phyloP scores from a whole-genome alignment of 192 early-diverging fungal species.

The Entomortierella chlamydospora region DNA sequence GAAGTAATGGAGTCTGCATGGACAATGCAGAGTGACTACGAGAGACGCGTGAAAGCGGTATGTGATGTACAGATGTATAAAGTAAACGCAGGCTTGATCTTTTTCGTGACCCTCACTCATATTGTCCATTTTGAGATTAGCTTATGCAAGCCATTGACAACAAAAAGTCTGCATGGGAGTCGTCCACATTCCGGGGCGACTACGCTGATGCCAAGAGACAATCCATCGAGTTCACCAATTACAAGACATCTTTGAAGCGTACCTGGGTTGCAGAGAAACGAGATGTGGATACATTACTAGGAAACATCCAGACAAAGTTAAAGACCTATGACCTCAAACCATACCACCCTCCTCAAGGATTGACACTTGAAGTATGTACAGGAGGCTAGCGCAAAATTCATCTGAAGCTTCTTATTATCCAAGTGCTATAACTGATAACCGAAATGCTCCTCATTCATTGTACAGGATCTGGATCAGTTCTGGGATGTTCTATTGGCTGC shows the following conservation, averaged over 20 bases:
- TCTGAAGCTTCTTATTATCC: no score
- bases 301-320: conserved; percentile 97
- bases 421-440: background rate
- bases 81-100: background rate
- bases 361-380: conserved; percentile 63
- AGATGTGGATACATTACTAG: conserved; percentile 90
- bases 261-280: conserved; percentile 91
- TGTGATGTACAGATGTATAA: background rate
- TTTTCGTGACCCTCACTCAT: background rate
- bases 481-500: conserved; percentile 81
- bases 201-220: conserved; percentile 83
- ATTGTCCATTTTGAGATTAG: conserved; percentile 7
- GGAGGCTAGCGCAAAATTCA: background rate
- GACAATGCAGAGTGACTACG: conserved; percentile 96
- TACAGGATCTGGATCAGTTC: conserved; percentile 78
- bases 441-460: background rate
- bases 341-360: conserved; percentile 84
- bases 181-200: conserved; percentile 68
- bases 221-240: conserved; percentile 80
- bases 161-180: conserved; percentile 76
- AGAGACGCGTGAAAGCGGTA: conserved; percentile 78
- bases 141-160: conserved; percentile 77
- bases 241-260: conserved; percentile 88
- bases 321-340: conserved; percentile 93
- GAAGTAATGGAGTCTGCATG: conserved; percentile 89